Evolutionary conservation across 2,329 filamentous ascomycete genomes (phyloP).

Genomic region (Microascus cirrosus): DNA sequence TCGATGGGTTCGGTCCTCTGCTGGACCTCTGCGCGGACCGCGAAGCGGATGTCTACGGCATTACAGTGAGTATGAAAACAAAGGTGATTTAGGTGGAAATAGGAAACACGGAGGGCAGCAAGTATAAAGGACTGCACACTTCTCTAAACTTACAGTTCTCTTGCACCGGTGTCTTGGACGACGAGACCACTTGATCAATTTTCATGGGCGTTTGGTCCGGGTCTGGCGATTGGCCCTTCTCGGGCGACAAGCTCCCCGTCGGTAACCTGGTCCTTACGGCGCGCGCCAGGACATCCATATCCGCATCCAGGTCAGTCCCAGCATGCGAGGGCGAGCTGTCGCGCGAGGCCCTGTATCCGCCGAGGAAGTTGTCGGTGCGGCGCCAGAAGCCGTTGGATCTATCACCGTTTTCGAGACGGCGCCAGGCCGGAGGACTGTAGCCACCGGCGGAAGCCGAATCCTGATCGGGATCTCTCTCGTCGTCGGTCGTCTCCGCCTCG

Average conservation of each 20-base stretch:
- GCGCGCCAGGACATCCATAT: conserved; percentile 30
- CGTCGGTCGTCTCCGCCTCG: not conserved
- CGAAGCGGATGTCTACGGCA: conserved; percentile 69
- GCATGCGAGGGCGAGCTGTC: not conserved
- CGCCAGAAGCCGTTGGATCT: conserved; percentile 51
- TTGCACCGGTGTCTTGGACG: conserved; percentile 17
- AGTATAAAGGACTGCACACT: not conserved
- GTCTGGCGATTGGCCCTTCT: conserved; percentile 38
- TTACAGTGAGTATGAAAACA: conserved; percentile 6
- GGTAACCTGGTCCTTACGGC: conserved; percentile 45
- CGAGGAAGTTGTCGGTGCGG: conserved; percentile 38
- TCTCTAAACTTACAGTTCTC: conserved; percentile 41
- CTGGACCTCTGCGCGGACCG: conserved; percentile 76
- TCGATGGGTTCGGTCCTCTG: conserved; percentile 80
- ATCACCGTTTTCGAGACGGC: conserved; percentile 47
- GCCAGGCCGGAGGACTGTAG: conserved; percentile 51
- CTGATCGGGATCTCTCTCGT: conserved; percentile 22
- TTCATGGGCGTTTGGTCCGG: conserved; percentile 24
- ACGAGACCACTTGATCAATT: conserved; percentile 16
- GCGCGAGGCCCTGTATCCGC: conserved; percentile 24
- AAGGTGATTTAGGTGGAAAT: not conserved
- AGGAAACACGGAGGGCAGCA: conserved; percentile 6
- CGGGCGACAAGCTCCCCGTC: conserved; percentile 43
- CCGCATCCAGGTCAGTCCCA: conserved; percentile 16
- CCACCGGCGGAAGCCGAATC: conserved; percentile 38